Conservation (phyloP, 2,329 filamentous ascomycete genomes). For the Hortaea werneckii region DNA sequence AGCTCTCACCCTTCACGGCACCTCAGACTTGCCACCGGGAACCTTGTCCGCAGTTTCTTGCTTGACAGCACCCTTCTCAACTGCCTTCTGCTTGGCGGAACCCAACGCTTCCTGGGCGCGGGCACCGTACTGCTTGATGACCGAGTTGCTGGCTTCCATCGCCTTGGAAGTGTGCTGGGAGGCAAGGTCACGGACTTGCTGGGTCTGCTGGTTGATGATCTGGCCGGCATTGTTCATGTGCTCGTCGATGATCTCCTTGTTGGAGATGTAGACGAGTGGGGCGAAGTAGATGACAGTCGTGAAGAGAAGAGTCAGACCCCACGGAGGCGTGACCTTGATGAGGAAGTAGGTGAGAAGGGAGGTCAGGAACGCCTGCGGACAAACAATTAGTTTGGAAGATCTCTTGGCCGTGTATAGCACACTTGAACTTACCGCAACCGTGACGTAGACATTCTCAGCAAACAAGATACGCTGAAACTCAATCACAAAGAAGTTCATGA, state of each 20-base stretch:
- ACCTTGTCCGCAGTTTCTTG: constrained; percentile 22
- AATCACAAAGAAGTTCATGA: constrained; percentile 59
- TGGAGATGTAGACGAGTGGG: constrained; percentile 54
- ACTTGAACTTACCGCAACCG: constrained; percentile 42
- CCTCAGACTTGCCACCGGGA: constrained; percentile 3
- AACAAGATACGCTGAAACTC: constrained; percentile 58
- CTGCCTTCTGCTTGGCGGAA: constrained; percentile 25
- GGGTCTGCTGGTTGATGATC: constrained; percentile 48
- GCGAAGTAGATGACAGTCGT: constrained; percentile 48
- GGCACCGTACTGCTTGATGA: constrained; percentile 49
- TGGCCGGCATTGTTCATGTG: constrained; percentile 46
- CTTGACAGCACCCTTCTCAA: constrained; percentile 27
- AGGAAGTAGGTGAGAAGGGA: constrained; percentile 53
- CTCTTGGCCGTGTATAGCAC: background rate
- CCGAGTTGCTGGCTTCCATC: constrained; percentile 47
- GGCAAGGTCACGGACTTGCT: constrained; percentile 50
- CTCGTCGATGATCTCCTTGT: constrained; percentile 53
- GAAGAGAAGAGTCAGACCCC: constrained; percentile 50
- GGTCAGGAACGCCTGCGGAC: constrained; percentile 45
- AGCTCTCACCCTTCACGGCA: background rate
- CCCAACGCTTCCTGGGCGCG: constrained; percentile 50
- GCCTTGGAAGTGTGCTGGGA: constrained; percentile 50
- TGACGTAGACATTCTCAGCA: constrained; percentile 54
- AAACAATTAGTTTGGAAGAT: background rate
- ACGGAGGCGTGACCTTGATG: constrained; percentile 56